Conservation (phyloP, 495 filamentous ascomycete species). For the Aspergillus biplanus region DNA sequence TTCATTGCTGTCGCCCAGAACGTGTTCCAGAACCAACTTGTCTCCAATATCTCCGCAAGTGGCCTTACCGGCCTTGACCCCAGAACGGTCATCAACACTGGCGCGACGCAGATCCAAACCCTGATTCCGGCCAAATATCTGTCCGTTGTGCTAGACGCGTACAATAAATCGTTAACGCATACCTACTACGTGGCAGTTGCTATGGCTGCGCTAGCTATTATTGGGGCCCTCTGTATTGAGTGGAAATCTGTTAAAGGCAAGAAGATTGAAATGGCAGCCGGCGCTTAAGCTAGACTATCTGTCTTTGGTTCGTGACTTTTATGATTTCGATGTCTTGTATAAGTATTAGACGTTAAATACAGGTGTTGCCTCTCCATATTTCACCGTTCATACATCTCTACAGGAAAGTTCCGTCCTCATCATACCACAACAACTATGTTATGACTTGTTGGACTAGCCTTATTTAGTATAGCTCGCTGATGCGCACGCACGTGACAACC, state of each 20-base stretch:
- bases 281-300: too few relatives aligned
- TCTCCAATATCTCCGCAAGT: not conserved
- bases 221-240: not conserved
- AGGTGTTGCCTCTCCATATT: too few relatives aligned
- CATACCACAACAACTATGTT: too few relatives aligned
- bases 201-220: not conserved
- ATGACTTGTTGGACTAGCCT: too few relatives aligned
- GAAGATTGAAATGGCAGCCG: not conserved
- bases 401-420: too few relatives aligned
- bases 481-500: too few relatives aligned
- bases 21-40: slow-evolving; percentile 15
- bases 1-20: slow-evolving; percentile 32
- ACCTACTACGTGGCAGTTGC: not conserved
- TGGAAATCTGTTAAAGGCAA: not conserved
- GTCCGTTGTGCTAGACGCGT: not conserved
- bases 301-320: too few relatives aligned
- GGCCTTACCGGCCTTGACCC: not conserved
- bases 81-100: not conserved
- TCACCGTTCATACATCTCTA: too few relatives aligned
- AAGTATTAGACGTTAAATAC: too few relatives aligned
- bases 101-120: not conserved
- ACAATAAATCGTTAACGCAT: not conserved
- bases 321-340: too few relatives aligned
- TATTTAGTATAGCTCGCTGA: too few relatives aligned
- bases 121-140: not conserved